phyloP scores from a whole-genome alignment of 1,139 yeast species.

The Saccharomycopsis hybrid region DNA sequence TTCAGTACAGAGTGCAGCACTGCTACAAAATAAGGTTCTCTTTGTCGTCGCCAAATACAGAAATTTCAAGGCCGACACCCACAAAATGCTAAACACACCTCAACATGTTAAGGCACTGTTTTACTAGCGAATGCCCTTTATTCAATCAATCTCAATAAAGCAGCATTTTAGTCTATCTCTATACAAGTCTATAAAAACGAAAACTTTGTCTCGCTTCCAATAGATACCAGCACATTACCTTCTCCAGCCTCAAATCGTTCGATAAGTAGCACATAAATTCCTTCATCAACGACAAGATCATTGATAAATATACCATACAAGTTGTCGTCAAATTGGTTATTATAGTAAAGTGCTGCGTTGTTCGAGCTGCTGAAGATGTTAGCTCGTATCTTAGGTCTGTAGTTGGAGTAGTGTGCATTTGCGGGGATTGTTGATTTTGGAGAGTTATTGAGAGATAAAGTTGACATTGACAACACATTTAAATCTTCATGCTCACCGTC shows the following conservation, averaged over 20 bases:
- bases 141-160: no score
- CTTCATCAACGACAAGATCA: conserved; percentile 1
- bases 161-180: not conserved
- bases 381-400: conserved; percentile 33
- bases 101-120: no score
- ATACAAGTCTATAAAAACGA: not conserved
- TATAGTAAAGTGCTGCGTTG: conserved; percentile 31
- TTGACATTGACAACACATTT: not conserved
- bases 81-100: no score
- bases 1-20: no score
- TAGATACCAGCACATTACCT: conserved; percentile 35
- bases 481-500: not conserved
- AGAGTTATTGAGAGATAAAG: not conserved
- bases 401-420: conserved; percentile 18
- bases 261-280: conserved; percentile 31
- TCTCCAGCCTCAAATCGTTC: conserved; percentile 45
- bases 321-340: conserved; percentile 38
- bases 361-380: conserved; percentile 33
- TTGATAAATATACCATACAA: conserved; percentile 37
- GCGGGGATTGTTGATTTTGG: conserved; percentile 16
- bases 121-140: no score
- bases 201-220: conserved; percentile 30
- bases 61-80: no score
- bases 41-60: no score
- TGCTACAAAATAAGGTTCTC: no score